Conservation (phyloP, 2,329 filamentous ascomycete species). For the Blumeria graminis region DNA sequence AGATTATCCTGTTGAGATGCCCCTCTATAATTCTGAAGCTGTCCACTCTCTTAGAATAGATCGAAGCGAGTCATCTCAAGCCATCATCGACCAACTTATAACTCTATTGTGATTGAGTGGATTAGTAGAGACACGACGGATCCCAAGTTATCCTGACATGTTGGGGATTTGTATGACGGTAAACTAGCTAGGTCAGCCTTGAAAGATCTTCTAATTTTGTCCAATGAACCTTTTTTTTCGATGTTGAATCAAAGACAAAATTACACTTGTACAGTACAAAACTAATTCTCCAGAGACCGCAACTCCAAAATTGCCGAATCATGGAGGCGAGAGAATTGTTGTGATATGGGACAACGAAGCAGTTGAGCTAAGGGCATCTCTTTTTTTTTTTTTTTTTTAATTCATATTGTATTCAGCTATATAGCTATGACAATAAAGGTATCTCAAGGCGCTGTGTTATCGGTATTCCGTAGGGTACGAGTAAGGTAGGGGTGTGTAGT, state of each 20-base stretch:
- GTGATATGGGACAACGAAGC: too few species aligned
- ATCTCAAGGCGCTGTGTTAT: too few species aligned
- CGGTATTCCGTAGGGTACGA: too few species aligned
- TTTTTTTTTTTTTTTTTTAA: too few species aligned
- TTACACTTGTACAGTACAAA: background rate
- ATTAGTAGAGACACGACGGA: background rate
- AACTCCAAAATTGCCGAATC: background rate
- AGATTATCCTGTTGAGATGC: background rate
- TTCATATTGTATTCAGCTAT: too few species aligned
- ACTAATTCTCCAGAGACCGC: background rate
- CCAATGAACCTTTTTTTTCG: background rate
- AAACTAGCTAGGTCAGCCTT: background rate
- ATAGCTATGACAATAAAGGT: too few species aligned
- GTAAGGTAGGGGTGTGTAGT: too few species aligned
- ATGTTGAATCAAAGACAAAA: background rate
- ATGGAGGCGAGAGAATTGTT: background rate
- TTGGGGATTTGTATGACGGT: background rate
- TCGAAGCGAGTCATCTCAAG: background rate
- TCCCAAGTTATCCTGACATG: background rate
- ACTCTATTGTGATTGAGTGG: background rate
- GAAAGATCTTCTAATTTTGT: background rate
- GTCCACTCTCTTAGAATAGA: background rate
- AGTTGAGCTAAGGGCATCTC: too few species aligned
- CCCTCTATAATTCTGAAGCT: background rate
- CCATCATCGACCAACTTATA: background rate